Base-by-base conservation (phyloP, 2,329 filamentous ascomycete species). In the Trichoderma oligosporum region DNA sequence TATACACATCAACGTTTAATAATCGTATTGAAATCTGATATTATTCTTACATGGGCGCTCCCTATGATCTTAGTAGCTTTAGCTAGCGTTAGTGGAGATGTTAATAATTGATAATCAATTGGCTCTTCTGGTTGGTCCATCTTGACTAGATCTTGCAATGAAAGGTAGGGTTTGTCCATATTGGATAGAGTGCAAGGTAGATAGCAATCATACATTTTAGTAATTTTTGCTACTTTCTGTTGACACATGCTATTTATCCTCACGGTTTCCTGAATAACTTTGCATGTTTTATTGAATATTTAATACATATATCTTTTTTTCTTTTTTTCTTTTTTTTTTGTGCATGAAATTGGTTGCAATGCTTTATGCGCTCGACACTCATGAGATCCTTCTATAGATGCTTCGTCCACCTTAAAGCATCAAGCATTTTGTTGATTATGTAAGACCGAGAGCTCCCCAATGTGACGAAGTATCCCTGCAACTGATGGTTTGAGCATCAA, bases 401-500 rank as follows among this genome's bases (percentile, higher is more conserved):
- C 31, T 8, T 9, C 14, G 31, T 9, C 31, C 31, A 35, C 8
- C 31, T 9, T 35, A 14, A 9, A 14, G 31, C 31, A n/a, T n/a
- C n/a, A n/a, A n/a, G n/a, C n/a, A n/a, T n/a, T n/a, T n/a, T 54
- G 27, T n/a, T 41, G 38, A 41, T 41, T 41, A 41, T 41, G 38
- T 41, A 41, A 41, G 16, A 22, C 38, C 38, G 14, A 41, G 31
- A 41, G 38, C 38, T 41, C 38, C 20, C 16, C 31, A 35, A n/a
- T 31, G 29, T 31, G 29, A 31, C 36, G 36, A 38, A 38, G 36
- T 16, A 12, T 44, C 24, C 41, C 20, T 44, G 20, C 31, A 35
- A 25, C 31, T 49, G 31, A 55, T 38, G 42, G 42, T n/a, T n/a
- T n/a, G n/a, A n/a, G n/a, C 48, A 33, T 42, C 38, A 54, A 20